Percentiles rank a stretch among this genome's conserved stretches.
phyloP scores from a whole-genome alignment of 306 rosid genomes.

The Dryas drummondii region DNA sequence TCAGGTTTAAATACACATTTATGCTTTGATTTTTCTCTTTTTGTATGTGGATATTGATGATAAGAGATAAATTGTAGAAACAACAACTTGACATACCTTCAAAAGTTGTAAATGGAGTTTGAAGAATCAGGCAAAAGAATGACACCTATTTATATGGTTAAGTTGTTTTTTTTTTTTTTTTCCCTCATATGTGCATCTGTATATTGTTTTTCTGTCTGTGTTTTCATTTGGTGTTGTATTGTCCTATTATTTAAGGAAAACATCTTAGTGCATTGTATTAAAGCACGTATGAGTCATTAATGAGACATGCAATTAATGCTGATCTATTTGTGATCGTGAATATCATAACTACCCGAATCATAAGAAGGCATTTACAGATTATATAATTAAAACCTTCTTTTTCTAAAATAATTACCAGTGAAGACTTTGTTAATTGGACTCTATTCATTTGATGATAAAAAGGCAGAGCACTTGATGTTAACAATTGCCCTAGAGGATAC shows the following conservation, averaged over 20 bases:
- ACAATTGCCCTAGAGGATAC: not conserved
- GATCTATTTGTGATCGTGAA: not conserved
- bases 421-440: slow-evolving; percentile 3
- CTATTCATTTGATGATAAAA: not conserved
- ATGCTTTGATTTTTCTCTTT: not conserved
- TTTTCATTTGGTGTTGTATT: not conserved
- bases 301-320: not conserved
- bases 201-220: not conserved
- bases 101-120: not conserved
- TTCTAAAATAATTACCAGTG: not conserved
- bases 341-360: not conserved
- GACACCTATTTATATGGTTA: not conserved
- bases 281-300: not conserved
- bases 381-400: not conserved
- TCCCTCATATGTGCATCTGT: not conserved
- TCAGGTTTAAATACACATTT: not conserved
- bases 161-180: not conserved
- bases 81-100: not conserved
- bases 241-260: slow-evolving; percentile 2
- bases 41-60: slow-evolving; percentile 1
- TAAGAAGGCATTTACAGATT: not conserved
- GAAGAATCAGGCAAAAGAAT: not conserved
- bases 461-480: not conserved
- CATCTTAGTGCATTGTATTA: not conserved
- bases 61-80: slow-evolving; percentile 9